These are phyloP conservation scores for Furcasterigmium sp. DNA, from an alignment of 2,329 filamentous ascomycete genomes.

Conservation along the genomic window DNA sequence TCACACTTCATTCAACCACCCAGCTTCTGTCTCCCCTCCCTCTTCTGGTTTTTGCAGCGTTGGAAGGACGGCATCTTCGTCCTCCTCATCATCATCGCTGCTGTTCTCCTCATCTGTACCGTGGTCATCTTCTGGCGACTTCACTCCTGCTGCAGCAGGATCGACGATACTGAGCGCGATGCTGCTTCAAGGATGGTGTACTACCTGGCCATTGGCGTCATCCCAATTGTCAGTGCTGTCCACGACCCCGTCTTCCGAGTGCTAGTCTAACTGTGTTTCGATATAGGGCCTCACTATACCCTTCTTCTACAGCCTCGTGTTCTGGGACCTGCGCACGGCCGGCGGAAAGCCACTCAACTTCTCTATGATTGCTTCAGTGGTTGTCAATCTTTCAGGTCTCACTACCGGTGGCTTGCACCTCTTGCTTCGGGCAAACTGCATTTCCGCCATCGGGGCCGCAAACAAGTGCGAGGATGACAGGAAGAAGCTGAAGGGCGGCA, in stretches of 20 bases:
- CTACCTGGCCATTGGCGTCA: constrained; percentile 52
- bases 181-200: constrained; percentile 66
- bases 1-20: constrained; percentile 49
- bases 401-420: constrained; percentile 61
- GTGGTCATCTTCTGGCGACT: constrained; percentile 52
- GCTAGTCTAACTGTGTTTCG: constrained; percentile 18
- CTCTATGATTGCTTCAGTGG: constrained; percentile 60
- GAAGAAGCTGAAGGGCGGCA: constrained; percentile 36
- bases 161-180: constrained; percentile 50
- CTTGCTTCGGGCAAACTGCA: constrained; percentile 59
- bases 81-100: constrained; percentile 45
- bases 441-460: constrained; percentile 46
- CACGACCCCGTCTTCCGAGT: background rate
- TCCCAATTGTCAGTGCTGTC: constrained; percentile 47
- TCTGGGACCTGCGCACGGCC: constrained; percentile 28
- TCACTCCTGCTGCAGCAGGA: constrained; percentile 47
- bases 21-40: constrained; percentile 59
- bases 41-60: constrained; percentile 61
- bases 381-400: constrained; percentile 60
- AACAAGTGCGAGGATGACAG: constrained; percentile 42
- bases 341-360: constrained; percentile 39
- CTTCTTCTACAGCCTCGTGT: constrained; percentile 56
- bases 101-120: constrained; percentile 44
- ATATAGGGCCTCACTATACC: constrained; percentile 53
- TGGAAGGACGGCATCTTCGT: constrained; percentile 55